Evolutionary conservation across 306 rosid species (phyloP).

Genomic region (Lagenaria siceraria): DNA sequence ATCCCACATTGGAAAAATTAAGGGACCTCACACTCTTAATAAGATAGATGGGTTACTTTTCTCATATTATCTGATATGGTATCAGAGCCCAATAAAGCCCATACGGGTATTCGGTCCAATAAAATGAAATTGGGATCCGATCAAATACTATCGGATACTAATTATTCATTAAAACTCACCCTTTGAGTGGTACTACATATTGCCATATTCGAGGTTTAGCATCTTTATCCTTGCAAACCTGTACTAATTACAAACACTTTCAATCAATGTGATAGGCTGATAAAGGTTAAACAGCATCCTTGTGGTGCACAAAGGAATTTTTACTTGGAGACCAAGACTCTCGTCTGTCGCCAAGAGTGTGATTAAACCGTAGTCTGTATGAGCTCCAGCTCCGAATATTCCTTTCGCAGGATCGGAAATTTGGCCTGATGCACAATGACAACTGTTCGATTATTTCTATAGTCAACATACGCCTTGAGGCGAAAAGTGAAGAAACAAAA

Average conservation of each 20-base stretch:
- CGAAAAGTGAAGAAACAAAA: neutral
- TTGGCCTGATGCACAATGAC: conserved; percentile 30
- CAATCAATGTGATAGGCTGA: neutral
- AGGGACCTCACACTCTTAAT: no score
- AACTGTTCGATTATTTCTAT: neutral
- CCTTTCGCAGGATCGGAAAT: conserved; percentile 66
- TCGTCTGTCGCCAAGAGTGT: conserved; percentile 77
- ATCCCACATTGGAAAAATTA: no score
- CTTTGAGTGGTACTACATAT: conserved; percentile 68
- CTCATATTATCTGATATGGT: no score
- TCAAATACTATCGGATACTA: no score
- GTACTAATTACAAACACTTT: conserved; percentile 9
- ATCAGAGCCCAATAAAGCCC: no score
- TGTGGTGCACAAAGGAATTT: conserved; percentile 1
- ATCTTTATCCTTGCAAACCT: conserved; percentile 86
- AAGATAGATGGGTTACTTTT: no score
- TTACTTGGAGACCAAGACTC: conserved; percentile 74
- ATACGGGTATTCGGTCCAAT: no score
- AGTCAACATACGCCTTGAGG: neutral
- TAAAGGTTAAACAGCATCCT: neutral
- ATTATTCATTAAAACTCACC: conserved; percentile 36
- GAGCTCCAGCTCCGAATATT: conserved; percentile 90
- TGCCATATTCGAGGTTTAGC: conserved; percentile 92
- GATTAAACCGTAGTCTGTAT: conserved; percentile 66
- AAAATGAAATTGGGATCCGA: no score